These are phyloP conservation scores for Chondrostereum purpureum DNA, from an alignment of 1,284 basidiomycete genomes.

Conservation along the genomic window DNA sequence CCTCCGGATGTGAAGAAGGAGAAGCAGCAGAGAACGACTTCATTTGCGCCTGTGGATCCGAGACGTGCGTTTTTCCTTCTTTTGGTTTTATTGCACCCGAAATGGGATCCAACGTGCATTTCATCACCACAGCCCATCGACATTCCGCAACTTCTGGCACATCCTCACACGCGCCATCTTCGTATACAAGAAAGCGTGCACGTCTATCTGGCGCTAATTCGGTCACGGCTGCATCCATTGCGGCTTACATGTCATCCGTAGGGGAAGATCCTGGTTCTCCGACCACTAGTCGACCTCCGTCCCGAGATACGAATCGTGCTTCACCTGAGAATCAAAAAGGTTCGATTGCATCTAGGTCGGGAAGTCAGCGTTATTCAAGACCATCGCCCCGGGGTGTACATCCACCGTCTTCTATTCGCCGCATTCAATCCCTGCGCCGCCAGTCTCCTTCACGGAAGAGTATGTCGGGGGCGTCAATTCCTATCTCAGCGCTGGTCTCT, in stretches of 20 bases:
- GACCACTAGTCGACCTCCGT: too few species aligned
- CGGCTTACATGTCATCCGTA: constrained; percentile 14
- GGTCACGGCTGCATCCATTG: constrained; percentile 17
- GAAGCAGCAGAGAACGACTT: constrained; percentile 26
- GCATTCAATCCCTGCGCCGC: constrained; percentile 21
- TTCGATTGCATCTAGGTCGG: constrained; percentile 11
- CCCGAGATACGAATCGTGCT: constrained; percentile 25
- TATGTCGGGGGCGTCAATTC: constrained; percentile 63
- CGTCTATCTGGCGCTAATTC: constrained; percentile 43
- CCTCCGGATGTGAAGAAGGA: constrained; percentile 37
- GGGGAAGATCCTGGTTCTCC: constrained; percentile 16
- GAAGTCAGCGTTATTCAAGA: too few species aligned
- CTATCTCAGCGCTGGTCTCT: constrained; percentile 66
- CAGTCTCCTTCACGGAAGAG: constrained; percentile 41
- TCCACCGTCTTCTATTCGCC: too few species aligned
- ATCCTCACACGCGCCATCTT: constrained; percentile 54
- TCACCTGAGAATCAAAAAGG: constrained; percentile 16
- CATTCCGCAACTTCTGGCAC: constrained; percentile 34
- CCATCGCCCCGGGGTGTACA: too few species aligned
- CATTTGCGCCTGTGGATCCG: constrained; percentile 36
- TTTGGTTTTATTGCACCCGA: constrained; percentile 7
- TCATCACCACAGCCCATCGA: constrained; percentile 30
- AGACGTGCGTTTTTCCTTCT: constrained; percentile 28
- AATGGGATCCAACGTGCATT: neutral
- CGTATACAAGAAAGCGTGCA: constrained; percentile 62